phyloP scores from a whole-genome alignment of 306 rosid species.

The Sophora flavescens region DNA sequence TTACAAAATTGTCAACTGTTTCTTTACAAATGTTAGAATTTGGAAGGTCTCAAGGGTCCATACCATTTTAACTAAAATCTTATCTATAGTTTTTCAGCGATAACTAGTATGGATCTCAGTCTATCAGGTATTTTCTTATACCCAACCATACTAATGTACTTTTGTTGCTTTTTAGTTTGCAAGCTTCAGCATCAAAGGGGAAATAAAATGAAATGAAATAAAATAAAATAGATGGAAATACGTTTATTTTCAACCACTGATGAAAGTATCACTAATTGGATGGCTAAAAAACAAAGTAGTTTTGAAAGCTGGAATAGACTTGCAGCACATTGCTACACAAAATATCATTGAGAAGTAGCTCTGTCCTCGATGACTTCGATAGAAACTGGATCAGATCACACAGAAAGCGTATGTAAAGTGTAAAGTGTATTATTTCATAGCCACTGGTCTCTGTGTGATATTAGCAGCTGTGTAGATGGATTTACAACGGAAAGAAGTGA shows the following conservation, averaged over 20 bases:
- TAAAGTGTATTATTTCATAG: too few species aligned
- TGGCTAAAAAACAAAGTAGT: not conserved
- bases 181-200: not conserved
- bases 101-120: constrained; percentile 1
- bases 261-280: not conserved
- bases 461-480: too few species aligned
- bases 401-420: too few species aligned
- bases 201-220: not conserved
- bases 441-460: too few species aligned
- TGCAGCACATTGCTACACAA: not conserved
- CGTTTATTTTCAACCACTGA: not conserved
- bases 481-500: too few species aligned
- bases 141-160: not conserved
- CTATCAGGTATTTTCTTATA: not conserved
- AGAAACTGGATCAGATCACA: too few species aligned
- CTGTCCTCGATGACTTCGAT: not conserved
- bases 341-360: not conserved
- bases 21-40: not conserved
- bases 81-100: not conserved
- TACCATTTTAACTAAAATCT: not conserved
- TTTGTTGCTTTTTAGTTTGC: not conserved
- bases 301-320: not conserved
- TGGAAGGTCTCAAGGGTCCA: not conserved
- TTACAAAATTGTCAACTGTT: not conserved
- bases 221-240: not conserved